Conservation (phyloP, 371 early-diverging fungal genomes). For the Mucor sp. region DNA sequence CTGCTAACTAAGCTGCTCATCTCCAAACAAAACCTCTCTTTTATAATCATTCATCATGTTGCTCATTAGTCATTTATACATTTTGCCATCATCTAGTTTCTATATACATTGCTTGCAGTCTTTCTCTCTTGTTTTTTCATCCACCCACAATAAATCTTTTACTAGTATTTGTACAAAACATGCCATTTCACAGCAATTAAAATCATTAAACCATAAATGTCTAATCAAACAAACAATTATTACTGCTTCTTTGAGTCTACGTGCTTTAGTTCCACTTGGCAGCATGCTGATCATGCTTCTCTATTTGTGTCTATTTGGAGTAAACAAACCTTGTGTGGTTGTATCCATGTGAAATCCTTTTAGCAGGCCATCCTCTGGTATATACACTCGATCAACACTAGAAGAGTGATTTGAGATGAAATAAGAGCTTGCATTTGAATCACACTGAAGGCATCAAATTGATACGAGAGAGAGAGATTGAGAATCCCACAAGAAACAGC, state of each 20-base stretch:
- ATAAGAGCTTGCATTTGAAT: no score
- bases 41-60: not conserved
- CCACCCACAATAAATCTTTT: not conserved
- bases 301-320: not conserved
- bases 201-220: not conserved
- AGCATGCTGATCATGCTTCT: slow-evolving; percentile 1
- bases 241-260: not conserved
- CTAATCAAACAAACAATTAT: not conserved
- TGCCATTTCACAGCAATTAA: not conserved
- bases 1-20: not conserved
- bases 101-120: not conserved
- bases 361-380: not conserved
- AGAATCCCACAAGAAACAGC: no score
- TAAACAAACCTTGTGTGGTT: not conserved
- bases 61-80: not conserved
- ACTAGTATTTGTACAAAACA: not conserved
- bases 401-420: no score
- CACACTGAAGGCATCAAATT: no score
- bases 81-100: not conserved
- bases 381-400: not conserved
- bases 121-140: not conserved
- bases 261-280: not conserved
- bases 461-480: no score
- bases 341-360: not conserved
- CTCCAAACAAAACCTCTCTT: not conserved